Evolutionary conservation across 495 filamentous ascomycete genomes (phyloP), one percentile per base, ranked within the genome.

Genomic region (Penicillium longicatenatum): DNA sequence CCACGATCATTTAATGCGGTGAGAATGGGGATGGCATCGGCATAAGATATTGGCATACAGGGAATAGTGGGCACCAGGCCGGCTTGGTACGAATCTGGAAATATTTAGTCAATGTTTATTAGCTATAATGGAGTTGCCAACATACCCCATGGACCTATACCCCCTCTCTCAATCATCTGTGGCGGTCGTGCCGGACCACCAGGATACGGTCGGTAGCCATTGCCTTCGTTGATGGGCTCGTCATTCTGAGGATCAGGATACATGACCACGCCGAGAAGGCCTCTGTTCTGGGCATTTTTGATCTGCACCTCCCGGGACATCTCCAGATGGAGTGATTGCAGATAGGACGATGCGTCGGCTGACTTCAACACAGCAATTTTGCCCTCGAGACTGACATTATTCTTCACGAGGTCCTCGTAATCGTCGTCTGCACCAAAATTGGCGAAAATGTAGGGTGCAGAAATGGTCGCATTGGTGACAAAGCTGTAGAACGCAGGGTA

Each of bases 41-140:
- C 58, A 66, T 90, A 94, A 0, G 91, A 95, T 24, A 95, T 88
- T 4, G 91, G 91, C 19, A 93, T 87, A 92, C 74, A 90, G 90
- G 56, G 92, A 79, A 68, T 93, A 92, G 50, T 46, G 22, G 44
- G 44, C 14, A 24, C 22, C 14, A 26, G 14, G 19, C 44, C 44
- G 9, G 12, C 14, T 16, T 46, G 12, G 14, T 46, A 46, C 22
- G 44, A 46, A 24, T 46, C 44, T 46, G 41, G 19, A 46, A 22
- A 20, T 45, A 0, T 21, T 45, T 45, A 45, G 42, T 6, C 19
- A 46, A 22, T 16, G 20, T 6, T 92, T 74, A 37, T 90, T 75
- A 70, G 92, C 93, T 45, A 89, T 83, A 30, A 76, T 75, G 7
- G 89, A 89, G 66, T 92, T 93, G 57, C 87, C 44, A 26, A 81